phyloP scores from a whole-genome alignment of 2,329 filamentous ascomycete genomes.

The Colletotrichum melonis region DNA sequence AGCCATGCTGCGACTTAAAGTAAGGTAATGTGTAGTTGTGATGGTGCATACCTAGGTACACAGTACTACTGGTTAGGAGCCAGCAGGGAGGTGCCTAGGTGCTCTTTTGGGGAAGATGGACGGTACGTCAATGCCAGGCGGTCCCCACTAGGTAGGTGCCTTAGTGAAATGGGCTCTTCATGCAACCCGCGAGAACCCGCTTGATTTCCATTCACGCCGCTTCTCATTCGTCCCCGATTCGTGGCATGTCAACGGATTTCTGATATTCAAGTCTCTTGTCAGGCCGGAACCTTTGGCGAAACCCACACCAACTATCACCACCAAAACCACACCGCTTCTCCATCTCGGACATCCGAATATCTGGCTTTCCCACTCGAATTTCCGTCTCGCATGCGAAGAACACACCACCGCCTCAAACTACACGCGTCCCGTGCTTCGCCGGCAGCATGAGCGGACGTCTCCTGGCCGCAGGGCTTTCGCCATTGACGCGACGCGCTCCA shows the following conservation, averaged over 20 bases:
- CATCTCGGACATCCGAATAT: neutral
- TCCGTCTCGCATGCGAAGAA: conserved; percentile 18
- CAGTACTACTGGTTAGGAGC: neutral
- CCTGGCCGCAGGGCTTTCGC: conserved; percentile 77
- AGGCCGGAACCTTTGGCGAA: conserved; percentile 8
- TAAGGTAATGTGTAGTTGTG: neutral
- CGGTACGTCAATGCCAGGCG: conserved; percentile 13
- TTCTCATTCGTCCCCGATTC: neutral
- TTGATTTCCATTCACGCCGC: conserved; percentile 12
- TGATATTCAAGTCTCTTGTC: conserved; percentile 10
- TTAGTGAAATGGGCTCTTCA: conserved; percentile 30
- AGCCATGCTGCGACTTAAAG: neutral
- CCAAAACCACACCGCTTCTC: neutral
- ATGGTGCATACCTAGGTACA: no score
- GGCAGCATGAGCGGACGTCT: conserved; percentile 77
- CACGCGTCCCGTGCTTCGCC: conserved; percentile 30
- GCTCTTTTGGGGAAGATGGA: neutral
- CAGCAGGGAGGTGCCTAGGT: neutral
- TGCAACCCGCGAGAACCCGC: conserved; percentile 29
- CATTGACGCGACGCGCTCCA: conserved; percentile 71
- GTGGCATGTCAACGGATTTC: conserved; percentile 14
- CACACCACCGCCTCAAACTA: neutral
- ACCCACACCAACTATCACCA: neutral
- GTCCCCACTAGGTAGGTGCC: conserved; percentile 16
- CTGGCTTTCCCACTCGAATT: neutral